phyloP scores from a whole-genome alignment of 176 grass and related monocot species.

The Raddia distichophylla region DNA sequence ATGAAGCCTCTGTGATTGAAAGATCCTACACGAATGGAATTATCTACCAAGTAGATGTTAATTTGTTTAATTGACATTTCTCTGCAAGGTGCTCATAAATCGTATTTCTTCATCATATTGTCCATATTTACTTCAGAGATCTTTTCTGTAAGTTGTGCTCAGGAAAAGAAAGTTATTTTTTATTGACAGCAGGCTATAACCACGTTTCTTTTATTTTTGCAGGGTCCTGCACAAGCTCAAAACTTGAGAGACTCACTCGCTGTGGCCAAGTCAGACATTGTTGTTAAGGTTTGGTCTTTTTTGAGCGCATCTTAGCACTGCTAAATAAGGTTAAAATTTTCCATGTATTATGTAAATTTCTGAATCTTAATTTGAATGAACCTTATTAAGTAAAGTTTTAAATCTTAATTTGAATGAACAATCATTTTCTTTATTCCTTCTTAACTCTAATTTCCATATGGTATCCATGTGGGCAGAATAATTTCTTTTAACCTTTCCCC shows the following conservation, averaged over 20 bases:
- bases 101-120: background rate
- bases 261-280: slow-evolving; percentile 69
- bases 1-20: background rate
- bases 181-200: slow-evolving; percentile 10
- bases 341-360: background rate
- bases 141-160: background rate
- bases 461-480: background rate
- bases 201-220: slow-evolving; percentile 26
- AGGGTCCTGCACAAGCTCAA: slow-evolving; percentile 82
- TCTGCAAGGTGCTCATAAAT: background rate
- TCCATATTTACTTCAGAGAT: background rate
- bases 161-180: background rate
- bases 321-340: background rate
- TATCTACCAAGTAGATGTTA: slow-evolving; percentile 18
- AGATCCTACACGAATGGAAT: background rate
- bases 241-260: slow-evolving; percentile 80
- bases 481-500: background rate
- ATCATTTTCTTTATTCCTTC: background rate
- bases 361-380: slow-evolving; percentile 14
- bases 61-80: background rate
- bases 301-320: slow-evolving; percentile 12
- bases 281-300: slow-evolving; percentile 63
- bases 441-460: background rate
- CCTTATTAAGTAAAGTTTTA: background rate
- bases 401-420: no score